Evolutionary conservation across 305 asterid species (phyloP), one percentile per base, ranked within the genome.

Genomic region (Lippia alba): DNA sequence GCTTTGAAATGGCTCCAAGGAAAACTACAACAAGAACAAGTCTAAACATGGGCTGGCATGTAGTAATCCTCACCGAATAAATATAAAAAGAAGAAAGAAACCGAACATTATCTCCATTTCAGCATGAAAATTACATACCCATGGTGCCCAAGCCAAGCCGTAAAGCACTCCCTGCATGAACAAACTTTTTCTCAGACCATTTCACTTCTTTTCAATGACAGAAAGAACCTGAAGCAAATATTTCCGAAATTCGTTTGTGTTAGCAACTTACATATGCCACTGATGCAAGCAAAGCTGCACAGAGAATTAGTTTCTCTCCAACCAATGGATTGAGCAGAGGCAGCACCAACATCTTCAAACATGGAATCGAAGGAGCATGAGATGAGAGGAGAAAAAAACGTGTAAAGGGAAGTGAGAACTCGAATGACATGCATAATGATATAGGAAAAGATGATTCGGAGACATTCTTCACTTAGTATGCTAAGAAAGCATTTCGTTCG

Each of bases 81-180:
- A 36, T 36, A 36, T 4, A 36, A 2, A 62, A 57, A 24, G 2
- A 36, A 55, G 39, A 45, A 18, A 64, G 59, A 54, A 16, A 33
- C 44, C 15, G 78, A 74, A 55, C 8, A 16, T n/a, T 45, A 53
- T 20, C 39, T 62, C 18, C 53, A 44, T 53, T 39, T 59, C 41
- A 58, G 60, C 39, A 30, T 24, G 67, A 32, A 34, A 68, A 74
- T 64, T 44, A 51, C 87, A 11, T 82, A 93, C 98, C 98, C 97
- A 93, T 30, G 98, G 78, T 41, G 98, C 96, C 98, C 97, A 93
- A 33, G 98, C 98, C 81, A 91, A 83, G 65, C 98, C 98, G 63
- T 89, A 89, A 17, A 91, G 82, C 74, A 91, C 74, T 76, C 96
- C 97, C 98, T 91, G 91, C 65, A 76, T n/a, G 65, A 50, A 72